Base-by-base conservation (phyloP, 2,329 filamentous ascomycete genomes). In the Neurospora sp. region DNA sequence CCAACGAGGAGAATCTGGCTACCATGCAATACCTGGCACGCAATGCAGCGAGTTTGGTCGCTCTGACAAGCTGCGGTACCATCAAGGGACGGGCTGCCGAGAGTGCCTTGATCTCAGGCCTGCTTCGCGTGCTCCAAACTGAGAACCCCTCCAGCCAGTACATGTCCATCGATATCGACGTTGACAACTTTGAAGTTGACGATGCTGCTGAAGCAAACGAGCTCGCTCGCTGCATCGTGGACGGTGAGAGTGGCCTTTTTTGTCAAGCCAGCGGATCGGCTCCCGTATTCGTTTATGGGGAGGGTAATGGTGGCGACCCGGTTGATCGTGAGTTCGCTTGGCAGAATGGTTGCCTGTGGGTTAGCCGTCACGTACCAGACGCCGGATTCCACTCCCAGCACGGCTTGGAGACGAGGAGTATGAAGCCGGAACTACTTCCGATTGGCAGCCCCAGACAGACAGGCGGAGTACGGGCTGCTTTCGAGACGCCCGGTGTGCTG, bases 281-380 rank as follows among this genome's bases (percentile, higher is more conserved):
- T 39, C 4, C 11, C 4, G 38, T 12, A 39, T 39, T 39, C 11
- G 38, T 15, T 11, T 11, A 39, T 39, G 37, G 67, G 15, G 52
- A 67, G n/a, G 46, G 62, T n/a, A 6, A 62, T 2, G 67, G 62
- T 39, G 43, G 67, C 36, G 33, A 65, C 36, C 67, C 67, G 2
- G 62, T 6, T 12, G 77, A 80, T 57, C 70, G 72, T 11, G 79
- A 80, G 39, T 77, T 75, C 28, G 71, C 70, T 8, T 77, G 78
- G 76, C 75, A 75, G 19, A 71, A 77, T 43, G 76, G 76, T 12
- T 75, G 74, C 39, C 46, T 77, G n/a, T 77, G 76, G 72, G 74
- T 79, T 2, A 77, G 77, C 66, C 75, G 78, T 52, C 67, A 68
- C 15, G 71, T 76, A 8, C 75, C 76, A 1, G 76, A 78, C 43